These are phyloP conservation scores for Mycena leptocephala DNA, from an alignment of 768 basidiomycete species.

Conservation along the genomic window DNA sequence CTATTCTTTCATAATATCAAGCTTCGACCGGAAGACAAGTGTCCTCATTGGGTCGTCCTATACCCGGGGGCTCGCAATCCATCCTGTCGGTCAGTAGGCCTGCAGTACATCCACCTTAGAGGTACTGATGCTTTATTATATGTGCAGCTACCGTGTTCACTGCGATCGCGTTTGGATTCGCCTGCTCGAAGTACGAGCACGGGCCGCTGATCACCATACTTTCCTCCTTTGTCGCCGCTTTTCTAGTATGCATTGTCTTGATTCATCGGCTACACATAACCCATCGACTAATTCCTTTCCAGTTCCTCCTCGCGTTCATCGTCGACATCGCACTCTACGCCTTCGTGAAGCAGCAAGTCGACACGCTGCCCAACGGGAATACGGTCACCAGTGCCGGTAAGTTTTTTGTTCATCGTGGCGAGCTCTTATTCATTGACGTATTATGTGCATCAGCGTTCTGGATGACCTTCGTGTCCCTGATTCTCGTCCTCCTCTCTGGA, in stretches of 20 bases:
- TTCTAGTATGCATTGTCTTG: constrained; percentile 50
- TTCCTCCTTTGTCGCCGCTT: constrained; percentile 77
- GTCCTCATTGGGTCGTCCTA: constrained; percentile 70
- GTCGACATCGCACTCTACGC: constrained; percentile 84
- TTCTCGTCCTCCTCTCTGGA: constrained; percentile 75
- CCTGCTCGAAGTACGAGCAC: constrained; percentile 43
- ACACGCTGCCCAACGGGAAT: constrained; percentile 52
- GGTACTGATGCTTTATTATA: no score
- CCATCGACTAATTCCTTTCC: no score
- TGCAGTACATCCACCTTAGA: no score
- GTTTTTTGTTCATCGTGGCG: neutral
- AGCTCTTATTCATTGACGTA: neutral
- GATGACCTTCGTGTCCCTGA: constrained; percentile 78
- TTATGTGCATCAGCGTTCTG: constrained; percentile 69
- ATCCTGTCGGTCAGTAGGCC: constrained; percentile 81
- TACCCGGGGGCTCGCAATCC: constrained; percentile 83
- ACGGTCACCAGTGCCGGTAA: constrained; percentile 79
- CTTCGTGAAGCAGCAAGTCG: constrained; percentile 71
- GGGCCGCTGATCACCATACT: constrained; percentile 76
- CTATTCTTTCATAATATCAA: constrained; percentile 62
- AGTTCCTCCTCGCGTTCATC: constrained; percentile 80
- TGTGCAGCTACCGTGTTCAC: constrained; percentile 1
- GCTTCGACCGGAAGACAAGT: constrained; percentile 46
- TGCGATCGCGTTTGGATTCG: constrained; percentile 1
- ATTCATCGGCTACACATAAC: no score